A percentile compares a stretch with the other conserved stretches of the same genome.
Evolutionary conservation across 2,329 filamentous ascomycete species (phyloP).

Genomic region (Fusarium dimerum): DNA sequence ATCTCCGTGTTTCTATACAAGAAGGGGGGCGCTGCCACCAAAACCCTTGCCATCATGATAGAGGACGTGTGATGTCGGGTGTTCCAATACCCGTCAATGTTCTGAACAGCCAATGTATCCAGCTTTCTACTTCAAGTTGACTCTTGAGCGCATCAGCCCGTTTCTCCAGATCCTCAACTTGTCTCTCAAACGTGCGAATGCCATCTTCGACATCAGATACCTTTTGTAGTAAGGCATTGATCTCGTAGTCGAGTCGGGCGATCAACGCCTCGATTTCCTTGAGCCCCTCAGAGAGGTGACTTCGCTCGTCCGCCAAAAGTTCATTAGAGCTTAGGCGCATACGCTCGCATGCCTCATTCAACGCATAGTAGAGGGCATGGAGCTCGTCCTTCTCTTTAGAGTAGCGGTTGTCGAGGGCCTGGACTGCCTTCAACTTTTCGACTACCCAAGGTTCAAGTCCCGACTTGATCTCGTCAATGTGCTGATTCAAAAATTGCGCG

Average conservation of each 20-base stretch:
- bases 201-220: slow-evolving; percentile 87
- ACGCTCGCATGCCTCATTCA: slow-evolving; percentile 68
- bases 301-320: slow-evolving; percentile 68
- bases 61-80: slow-evolving; percentile 50
- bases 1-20: neutral
- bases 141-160: slow-evolving; percentile 63
- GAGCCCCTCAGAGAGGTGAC: slow-evolving; percentile 67
- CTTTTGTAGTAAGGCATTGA: slow-evolving; percentile 75
- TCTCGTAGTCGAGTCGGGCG: slow-evolving; percentile 90
- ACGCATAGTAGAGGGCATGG: slow-evolving; percentile 66
- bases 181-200: slow-evolving; percentile 74
- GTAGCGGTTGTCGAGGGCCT: slow-evolving; percentile 62
- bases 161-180: slow-evolving; percentile 71
- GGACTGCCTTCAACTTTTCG: slow-evolving; percentile 56
- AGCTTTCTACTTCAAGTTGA: slow-evolving; percentile 64
- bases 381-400: slow-evolving; percentile 66
- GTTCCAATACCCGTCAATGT: slow-evolving; percentile 62
- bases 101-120: slow-evolving; percentile 64
- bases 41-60: slow-evolving; percentile 13
- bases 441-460: slow-evolving; percentile 63
- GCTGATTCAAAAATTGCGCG: slow-evolving; percentile 55
- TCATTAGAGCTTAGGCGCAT: slow-evolving; percentile 69
- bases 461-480: slow-evolving; percentile 53
- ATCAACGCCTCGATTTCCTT: slow-evolving; percentile 79
- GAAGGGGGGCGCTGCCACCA: neutral